Base-by-base conservation (phyloP, 371 early-diverging fungal species). In the Circinella minor region DNA sequence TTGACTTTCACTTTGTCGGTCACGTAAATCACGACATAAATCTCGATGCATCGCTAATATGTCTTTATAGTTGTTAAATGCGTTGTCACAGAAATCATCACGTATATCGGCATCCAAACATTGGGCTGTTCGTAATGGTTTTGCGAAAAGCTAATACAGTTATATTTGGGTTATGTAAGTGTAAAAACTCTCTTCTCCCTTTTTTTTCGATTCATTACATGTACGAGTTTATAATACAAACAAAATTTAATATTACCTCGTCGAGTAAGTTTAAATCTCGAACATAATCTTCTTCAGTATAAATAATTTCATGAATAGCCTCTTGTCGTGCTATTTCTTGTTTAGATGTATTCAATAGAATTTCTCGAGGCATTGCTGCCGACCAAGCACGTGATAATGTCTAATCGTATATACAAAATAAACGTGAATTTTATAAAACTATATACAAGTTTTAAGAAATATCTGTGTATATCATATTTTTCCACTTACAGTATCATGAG, bases 271-370 rank as follows among this genome's bases (percentile, higher is more conserved):
- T 68, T 18, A 86, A 59, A 73, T 97, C 98, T 46, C 89, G 87
- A 38, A 96, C 93, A 79, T 92, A 97, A 74, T 96, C 95, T 71
- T 90, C 90, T 76, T 97, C 97, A 3, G 93, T 94, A 54, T 93
- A 88, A 39, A 98, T 92, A 63, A 96, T 70, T 79, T 98, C 98
- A 80, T 90, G 95, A 65, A 98, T 94, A 43, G 91, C 91, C 74
- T 98, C 96, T 73, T 98, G 98, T 0, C 97, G 87, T 70, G 92
- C 93, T 70, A 89, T 86, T 77, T 97, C 98, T 34, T 81, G 72
- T 27, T 88, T 76, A 5, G 92, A 86, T 0, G 93, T 88, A 4
- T 89, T 88, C 36, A 91, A 88, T 1, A 91, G 74, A 18, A 96
- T 82, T 17, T 91, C 91, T 59, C 86, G 84, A 3, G 95, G 88